Percentiles rank a stretch among this genome's conserved stretches.
phyloP scores from a whole-genome alignment of 2,329 filamentous ascomycete genomes.

The Aspergillus floridensis region DNA sequence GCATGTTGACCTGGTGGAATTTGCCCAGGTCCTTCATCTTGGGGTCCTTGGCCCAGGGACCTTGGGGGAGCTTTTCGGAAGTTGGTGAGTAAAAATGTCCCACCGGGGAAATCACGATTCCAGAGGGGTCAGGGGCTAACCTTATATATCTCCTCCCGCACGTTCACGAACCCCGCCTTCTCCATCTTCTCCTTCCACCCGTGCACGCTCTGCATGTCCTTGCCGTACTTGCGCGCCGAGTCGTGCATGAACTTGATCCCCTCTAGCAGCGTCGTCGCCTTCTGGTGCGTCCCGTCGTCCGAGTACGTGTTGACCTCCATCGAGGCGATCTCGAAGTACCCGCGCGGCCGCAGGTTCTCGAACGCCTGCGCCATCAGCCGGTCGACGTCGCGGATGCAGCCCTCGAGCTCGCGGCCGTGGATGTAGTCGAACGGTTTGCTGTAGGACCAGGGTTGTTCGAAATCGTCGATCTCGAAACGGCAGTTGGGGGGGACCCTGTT shows the following conservation, averaged over 20 bases:
- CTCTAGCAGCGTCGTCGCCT: constrained; percentile 24
- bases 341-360: constrained; percentile 26
- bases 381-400: constrained; percentile 28
- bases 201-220: constrained; percentile 30
- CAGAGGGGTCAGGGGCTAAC: too few species aligned
- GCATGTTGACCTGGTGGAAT: constrained; percentile 37
- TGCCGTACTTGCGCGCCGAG: constrained; percentile 32
- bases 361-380: constrained; percentile 26
- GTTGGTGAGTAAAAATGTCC: too few species aligned
- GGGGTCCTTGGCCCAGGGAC: constrained; percentile 52
- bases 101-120: too few species aligned
- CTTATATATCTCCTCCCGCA: constrained; percentile 48
- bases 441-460: constrained; percentile 31
- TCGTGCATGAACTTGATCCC: constrained; percentile 30
- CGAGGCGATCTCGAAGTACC: constrained; percentile 48
- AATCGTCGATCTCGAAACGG: constrained; percentile 35
- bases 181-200: constrained; percentile 45
- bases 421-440: constrained; percentile 31
- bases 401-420: constrained; percentile 33
- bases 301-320: constrained; percentile 95
- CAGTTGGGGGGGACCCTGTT: constrained; percentile 35
- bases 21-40: constrained; percentile 53
- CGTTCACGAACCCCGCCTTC: constrained; percentile 54
- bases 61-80: constrained; percentile 45
- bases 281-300: constrained; percentile 31